phyloP scores from a whole-genome alignment of 129 eudicot species.

The Flaveria sonorensis region DNA sequence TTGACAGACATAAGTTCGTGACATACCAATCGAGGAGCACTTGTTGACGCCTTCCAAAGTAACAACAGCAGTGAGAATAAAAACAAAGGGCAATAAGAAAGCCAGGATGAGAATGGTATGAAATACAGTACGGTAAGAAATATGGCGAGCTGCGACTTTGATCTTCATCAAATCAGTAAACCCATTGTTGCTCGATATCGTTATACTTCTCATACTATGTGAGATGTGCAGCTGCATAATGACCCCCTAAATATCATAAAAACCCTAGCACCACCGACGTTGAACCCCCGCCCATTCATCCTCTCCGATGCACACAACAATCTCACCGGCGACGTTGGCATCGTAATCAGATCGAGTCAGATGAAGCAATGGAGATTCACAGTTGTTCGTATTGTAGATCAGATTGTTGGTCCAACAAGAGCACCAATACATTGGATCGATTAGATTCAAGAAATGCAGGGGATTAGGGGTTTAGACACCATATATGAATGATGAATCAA shows the following conservation, averaged over 20 bases:
- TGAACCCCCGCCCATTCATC: slow-evolving; percentile 19
- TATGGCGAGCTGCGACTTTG: slow-evolving; percentile 91
- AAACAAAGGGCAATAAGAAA: slow-evolving; percentile 83
- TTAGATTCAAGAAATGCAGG: slow-evolving; percentile 18
- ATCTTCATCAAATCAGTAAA: slow-evolving; percentile 93
- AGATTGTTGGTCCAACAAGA: background rate
- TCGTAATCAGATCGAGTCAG: slow-evolving; percentile 13
- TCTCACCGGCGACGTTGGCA: slow-evolving; percentile 17
- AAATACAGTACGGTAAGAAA: slow-evolving; percentile 83
- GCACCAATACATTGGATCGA: slow-evolving; percentile 28
- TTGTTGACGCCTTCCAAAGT: slow-evolving; percentile 98
- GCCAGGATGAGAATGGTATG: slow-evolving; percentile 83
- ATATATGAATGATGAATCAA: slow-evolving; percentile 11
- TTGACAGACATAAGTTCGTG: slow-evolving; percentile 1
- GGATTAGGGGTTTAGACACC: slow-evolving; percentile 21
- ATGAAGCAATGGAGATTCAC: slow-evolving; percentile 2
- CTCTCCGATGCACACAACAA: slow-evolving; percentile 10
- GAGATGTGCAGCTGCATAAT: slow-evolving; percentile 92
- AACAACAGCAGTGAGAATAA: slow-evolving; percentile 88
- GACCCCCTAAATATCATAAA: slow-evolving; percentile 35
- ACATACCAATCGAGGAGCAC: slow-evolving; percentile 85
- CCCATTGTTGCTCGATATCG: slow-evolving; percentile 71
- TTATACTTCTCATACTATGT: slow-evolving; percentile 96
- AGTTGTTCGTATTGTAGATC: background rate
- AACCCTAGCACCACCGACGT: slow-evolving; percentile 36